Base-by-base conservation (phyloP, 768 basidiomycete species). In the Pisolithus marmoratus region DNA sequence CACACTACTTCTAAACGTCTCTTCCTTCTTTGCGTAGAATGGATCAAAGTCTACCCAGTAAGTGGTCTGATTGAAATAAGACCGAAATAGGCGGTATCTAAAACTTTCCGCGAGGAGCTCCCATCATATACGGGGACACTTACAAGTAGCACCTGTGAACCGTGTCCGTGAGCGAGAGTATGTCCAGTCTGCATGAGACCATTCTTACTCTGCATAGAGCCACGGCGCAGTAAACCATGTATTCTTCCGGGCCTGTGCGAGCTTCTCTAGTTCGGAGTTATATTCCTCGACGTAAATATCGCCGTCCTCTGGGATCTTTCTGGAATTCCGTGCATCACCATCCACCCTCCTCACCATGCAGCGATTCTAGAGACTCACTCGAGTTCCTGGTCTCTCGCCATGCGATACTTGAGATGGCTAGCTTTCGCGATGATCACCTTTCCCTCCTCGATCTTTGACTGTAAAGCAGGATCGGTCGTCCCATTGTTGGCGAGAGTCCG, bases 201-300 rank as follows among this genome's bases (percentile, higher is more conserved):
- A 37, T 52, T 53, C 87, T 57, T 72, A 96, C 85, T 97, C 95
- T 51, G 93, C 92, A 65, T 78, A 97, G 19, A 99, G 76, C 95
- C 95, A 99, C 1, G 94, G 91, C 5, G 90, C 83, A 8, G 82
- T 88, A 63, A 91, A 93, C 95, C 95, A 99, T 0, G 87, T 88
- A 54, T 84, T 77, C 60, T 76, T 74, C 3, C 68, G 64, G 1
- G 73, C 64, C 26, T 72, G 66, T 0, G 71, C 70, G 2, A 89
- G 74, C 1, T 68, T 65, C 5, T 66, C 65, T 12, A 99, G 73
- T 56, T 92, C 85, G 0, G 70, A 59, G 57, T 99, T 97, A 71
- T 93, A 98, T n/a, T 76, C 69, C 1, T 80, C 75, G 5, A 81
- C 71, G 48, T 81, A 76, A n/a, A 81, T 63, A 44, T 86, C 90